Evolutionary conservation across 2,329 filamentous ascomycete genomes (phyloP).

Genomic region (Aureobasidium melanogenum): DNA sequence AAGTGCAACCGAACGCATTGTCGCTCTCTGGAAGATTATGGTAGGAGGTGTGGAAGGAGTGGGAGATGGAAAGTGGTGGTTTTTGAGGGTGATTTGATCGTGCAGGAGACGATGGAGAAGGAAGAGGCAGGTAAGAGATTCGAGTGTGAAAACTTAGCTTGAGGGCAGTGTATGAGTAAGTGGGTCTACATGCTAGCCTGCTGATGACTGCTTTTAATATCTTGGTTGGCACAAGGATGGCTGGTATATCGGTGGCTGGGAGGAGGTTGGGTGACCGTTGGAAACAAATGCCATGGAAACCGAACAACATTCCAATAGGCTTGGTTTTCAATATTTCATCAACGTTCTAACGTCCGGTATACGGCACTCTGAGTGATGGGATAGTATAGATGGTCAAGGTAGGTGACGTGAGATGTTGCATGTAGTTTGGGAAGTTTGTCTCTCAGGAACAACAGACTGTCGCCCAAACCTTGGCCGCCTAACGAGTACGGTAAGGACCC

Average conservation of each 20-base stretch:
- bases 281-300: constrained; percentile 6
- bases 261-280: constrained; percentile 8
- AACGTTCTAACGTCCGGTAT: neutral
- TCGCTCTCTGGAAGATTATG: neutral
- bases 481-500: neutral
- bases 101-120: neutral
- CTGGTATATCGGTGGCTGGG: constrained; percentile 9
- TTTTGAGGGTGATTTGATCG: neutral
- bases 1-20: constrained; percentile 13
- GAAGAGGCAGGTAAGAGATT: neutral
- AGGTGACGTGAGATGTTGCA: neutral
- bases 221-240: constrained; percentile 5
- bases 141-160: constrained; percentile 3
- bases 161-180: neutral
- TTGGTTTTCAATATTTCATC: neutral
- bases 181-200: constrained; percentile 3
- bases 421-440: neutral
- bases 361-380: neutral
- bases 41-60: neutral
- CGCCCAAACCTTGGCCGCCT: neutral
- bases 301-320: constrained; percentile 6
- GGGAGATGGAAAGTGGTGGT: neutral
- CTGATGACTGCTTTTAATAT: constrained; percentile 7
- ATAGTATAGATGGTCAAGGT: neutral
- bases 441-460: neutral